Percentiles rank a stretch among this genome's conserved stretches.
Conservation (phyloP, 805 yeast species). For the Sugiyamaella qingdaonensis region DNA sequence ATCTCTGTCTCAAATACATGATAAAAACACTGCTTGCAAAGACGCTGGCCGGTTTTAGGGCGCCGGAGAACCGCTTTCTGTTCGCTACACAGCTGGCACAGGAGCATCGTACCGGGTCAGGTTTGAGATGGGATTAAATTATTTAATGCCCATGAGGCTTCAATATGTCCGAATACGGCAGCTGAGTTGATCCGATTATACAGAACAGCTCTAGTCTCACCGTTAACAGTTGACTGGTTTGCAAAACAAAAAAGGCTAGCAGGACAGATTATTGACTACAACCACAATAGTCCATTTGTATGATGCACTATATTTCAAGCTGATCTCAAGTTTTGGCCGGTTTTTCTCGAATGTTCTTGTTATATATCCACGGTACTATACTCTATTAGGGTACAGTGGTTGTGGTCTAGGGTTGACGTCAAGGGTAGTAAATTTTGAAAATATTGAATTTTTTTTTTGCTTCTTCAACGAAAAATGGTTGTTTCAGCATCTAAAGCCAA, state of each 20-base stretch:
- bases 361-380: no score
- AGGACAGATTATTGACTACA: no score
- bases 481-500: slow-evolving; percentile 92
- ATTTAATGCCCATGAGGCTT: background rate
- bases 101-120: slow-evolving; percentile 16
- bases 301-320: no score
- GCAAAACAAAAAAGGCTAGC: no score
- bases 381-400: no score
- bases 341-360: no score
- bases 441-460: background rate
- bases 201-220: no score
- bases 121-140: background rate
- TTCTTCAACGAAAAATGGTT: background rate
- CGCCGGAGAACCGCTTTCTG: slow-evolving; percentile 84
- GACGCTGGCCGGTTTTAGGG: slow-evolving; percentile 85
- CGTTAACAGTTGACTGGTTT: no score
- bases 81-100: slow-evolving; percentile 80
- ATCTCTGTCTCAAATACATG: slow-evolving; percentile 92
- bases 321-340: no score
- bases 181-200: no score
- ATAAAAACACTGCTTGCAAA: slow-evolving; percentile 88
- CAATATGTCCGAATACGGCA: background rate
- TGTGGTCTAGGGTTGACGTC: background rate
- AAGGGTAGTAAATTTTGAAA: background rate
- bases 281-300: no score